Percentiles rank a stretch among this genome's conserved stretches.
Conservation (phyloP, 2,329 filamentous ascomycete species). For the Penicillium sp. region DNA sequence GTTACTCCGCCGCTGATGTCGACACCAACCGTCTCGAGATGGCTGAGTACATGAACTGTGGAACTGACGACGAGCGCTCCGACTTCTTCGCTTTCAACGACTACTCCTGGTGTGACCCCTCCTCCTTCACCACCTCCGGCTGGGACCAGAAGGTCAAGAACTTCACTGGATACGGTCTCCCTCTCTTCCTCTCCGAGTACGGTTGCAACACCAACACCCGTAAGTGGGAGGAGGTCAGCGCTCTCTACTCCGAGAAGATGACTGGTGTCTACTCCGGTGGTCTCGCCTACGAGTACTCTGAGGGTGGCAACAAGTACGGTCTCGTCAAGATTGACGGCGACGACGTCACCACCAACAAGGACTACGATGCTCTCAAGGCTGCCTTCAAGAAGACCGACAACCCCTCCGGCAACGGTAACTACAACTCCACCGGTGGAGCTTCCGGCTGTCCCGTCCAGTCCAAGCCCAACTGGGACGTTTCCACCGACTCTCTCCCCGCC, state of each 20-base stretch:
- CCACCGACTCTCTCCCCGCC: conserved; percentile 54
- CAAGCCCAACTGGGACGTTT: conserved; percentile 58
- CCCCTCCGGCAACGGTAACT: conserved; percentile 60
- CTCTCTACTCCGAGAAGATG: conserved; percentile 84
- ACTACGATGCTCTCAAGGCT: conserved; percentile 62
- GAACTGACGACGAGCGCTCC: conserved; percentile 75
- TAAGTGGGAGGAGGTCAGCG: conserved; percentile 74
- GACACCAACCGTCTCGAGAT: conserved; percentile 82
- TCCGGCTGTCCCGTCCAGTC: conserved; percentile 57
- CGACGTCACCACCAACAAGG: conserved; percentile 58
- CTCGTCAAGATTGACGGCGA: conserved; percentile 67
- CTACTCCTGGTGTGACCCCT: conserved; percentile 73
- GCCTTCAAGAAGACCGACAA: conserved; percentile 53
- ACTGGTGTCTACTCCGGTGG: conserved; percentile 89
- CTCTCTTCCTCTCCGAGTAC: conserved; percentile 93
- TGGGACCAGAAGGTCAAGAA: conserved; percentile 89
- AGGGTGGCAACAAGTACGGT: conserved; percentile 79
- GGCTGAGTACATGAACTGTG: conserved; percentile 92
- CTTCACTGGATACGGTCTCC: conserved; percentile 82
- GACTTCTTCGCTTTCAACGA: conserved; percentile 92
- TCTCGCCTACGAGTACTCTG: conserved; percentile 93
- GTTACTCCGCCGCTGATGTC: conserved; percentile 78
- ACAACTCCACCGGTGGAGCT: conserved; percentile 55
- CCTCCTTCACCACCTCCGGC: conserved; percentile 73
- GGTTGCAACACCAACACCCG: conserved; percentile 84